Base-by-base conservation (phyloP, 2,329 filamentous ascomycete species). In the Amauroascus niger region DNA sequence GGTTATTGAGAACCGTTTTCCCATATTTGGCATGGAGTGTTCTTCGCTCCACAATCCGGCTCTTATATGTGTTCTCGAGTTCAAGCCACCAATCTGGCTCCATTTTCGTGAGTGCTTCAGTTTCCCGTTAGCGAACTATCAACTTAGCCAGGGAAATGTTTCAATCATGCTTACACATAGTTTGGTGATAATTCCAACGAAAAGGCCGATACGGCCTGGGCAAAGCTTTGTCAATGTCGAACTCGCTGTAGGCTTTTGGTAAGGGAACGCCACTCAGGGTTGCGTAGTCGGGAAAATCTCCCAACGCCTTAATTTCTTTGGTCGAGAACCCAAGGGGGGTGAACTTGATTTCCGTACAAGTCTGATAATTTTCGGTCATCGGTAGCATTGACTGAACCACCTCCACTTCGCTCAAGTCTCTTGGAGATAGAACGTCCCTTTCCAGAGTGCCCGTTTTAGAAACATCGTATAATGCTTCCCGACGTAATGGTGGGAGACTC, bases 31-130 rank as follows among this genome's bases (percentile, higher is more conserved):
- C 71, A 63, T 82, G 85, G 0, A 94, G 75, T 0, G 69, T 72
- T 62, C 82, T 78, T 16, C 88, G 84, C 64, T 90, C 81, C 4
- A 76, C 74, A 59, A 95, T 83, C 20, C 84, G 80, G 1, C 75
- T 62, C 44, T 70, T 71, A 65, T 95, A 95, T 2, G 80, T 86
- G 48, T 74, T 83, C 60, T 93, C 87, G 1, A 95, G 76, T 69
- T 95, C 88, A n/a, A 95, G 74, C 88, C 88, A 95, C 80, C 84
- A 95, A 64, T 94, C 83, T 0, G 82, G 73, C 57, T 95, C 86
- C 67, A 93, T 72, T 61, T 88, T 94, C 41, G 79, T 83, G 7
- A 91, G 73, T 1, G 87, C 87, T 93, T 44, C 33, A 24, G 13
- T 13, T 24, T 1, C 24, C 14, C n/a, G 35, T 40, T 35, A 52